Evolutionary conservation across 164 flowering plant species (phyloP).

Genomic region (Dillenia turbinata): DNA sequence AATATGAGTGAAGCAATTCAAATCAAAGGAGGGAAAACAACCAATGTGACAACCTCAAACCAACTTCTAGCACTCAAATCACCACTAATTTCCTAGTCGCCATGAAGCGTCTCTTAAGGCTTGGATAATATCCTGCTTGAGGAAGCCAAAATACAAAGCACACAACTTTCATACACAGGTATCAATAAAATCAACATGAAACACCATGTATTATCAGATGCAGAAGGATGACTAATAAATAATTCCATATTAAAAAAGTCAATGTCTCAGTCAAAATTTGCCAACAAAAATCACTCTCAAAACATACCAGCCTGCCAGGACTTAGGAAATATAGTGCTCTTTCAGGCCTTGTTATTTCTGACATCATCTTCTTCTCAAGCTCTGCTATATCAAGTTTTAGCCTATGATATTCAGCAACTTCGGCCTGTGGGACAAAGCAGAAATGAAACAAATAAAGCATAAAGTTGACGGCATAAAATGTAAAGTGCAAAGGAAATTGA

Average conservation of each 20-base stretch:
- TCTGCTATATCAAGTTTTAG: constrained; percentile 67
- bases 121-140: background rate
- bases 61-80: background rate
- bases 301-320: constrained; percentile 90
- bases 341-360: constrained; percentile 91
- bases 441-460: constrained; percentile 2
- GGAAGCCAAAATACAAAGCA: background rate
- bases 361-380: constrained; percentile 92
- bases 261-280: background rate
- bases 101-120: too few species aligned
- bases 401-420: constrained; percentile 87
- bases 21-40: background rate
- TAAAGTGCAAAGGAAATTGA: background rate
- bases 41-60: background rate
- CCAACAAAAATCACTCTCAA: background rate
- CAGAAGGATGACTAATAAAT: background rate
- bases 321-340: constrained; percentile 72
- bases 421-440: constrained; percentile 43
- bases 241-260: background rate
- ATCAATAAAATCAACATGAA: background rate
- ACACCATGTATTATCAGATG: background rate
- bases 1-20: constrained; percentile 1
- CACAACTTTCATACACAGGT: background rate
- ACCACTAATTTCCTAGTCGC: background rate
- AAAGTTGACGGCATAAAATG: background rate